These are phyloP conservation scores for Leccinellum luteum DNA, from an alignment of 768 basidiomycete genomes.

Conservation along the genomic window DNA sequence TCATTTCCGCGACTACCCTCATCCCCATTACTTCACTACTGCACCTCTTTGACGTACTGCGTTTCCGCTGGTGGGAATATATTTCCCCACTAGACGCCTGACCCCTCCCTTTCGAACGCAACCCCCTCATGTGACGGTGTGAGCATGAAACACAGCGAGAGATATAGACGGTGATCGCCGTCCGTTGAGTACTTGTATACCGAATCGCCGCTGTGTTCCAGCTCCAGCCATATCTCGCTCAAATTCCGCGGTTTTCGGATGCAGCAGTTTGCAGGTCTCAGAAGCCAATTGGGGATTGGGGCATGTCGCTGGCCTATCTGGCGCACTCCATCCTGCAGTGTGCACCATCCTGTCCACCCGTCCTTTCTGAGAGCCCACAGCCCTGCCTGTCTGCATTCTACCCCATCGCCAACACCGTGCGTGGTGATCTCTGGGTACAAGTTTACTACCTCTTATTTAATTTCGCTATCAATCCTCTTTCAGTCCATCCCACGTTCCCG, in stretches of 20 bases:
- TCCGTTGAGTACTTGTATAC: no score
- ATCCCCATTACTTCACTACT: not conserved
- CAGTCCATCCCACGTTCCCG: conserved; percentile 6
- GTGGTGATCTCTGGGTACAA: not conserved
- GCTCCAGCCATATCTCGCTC: not conserved
- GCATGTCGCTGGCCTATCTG: not conserved
- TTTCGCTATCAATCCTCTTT: conserved; percentile 1
- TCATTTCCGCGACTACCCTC: conserved; percentile 23
- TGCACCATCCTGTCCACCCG: not conserved
- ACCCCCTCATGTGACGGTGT: conserved; percentile 21
- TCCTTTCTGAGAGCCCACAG: not conserved
- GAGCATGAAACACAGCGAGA: conserved; percentile 11
- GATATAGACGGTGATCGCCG: conserved; percentile 30
- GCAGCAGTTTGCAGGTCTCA: not conserved
- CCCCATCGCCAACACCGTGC: not conserved
- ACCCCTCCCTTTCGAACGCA: conserved; percentile 8
- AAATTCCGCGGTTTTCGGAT: conserved; percentile 17
- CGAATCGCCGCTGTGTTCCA: conserved; percentile 1
- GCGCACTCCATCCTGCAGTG: not conserved
- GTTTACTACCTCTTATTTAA: not conserved
- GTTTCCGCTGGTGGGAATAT: conserved; percentile 5
- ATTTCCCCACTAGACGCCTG: not conserved
- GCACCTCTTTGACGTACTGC: conserved; percentile 22
- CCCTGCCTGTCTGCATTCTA: conserved; percentile 1
- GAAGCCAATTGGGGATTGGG: not conserved